A percentile compares a stretch with the other conserved stretches of the same genome.
These are phyloP conservation scores for Hymenoscyphus fraxineus DNA, from an alignment of 2,329 filamentous ascomycete species.

Conservation along the genomic window DNA sequence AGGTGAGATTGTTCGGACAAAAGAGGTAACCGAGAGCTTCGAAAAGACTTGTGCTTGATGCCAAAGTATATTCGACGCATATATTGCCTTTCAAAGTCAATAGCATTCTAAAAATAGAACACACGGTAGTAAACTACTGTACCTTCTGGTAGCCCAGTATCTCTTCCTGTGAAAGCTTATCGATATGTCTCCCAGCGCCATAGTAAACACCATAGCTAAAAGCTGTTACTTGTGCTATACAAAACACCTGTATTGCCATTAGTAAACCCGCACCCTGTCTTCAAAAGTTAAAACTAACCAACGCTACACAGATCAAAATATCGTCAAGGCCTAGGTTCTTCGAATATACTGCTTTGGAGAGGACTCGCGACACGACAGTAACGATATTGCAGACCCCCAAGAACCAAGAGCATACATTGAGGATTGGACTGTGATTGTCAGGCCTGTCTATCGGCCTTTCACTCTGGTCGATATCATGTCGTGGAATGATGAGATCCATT, in stretches of 20 bases:
- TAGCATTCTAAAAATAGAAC: background rate
- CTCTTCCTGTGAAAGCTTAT: slow-evolving; percentile 5
- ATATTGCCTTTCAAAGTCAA: slow-evolving; percentile 1
- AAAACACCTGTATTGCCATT: slow-evolving; percentile 1
- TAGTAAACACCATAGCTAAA: slow-evolving; percentile 8
- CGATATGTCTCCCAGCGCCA: slow-evolving; percentile 7
- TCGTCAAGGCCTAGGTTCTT: slow-evolving; percentile 8
- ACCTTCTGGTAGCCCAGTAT: slow-evolving; percentile 19
- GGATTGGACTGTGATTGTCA: slow-evolving; percentile 9
- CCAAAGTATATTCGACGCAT: slow-evolving; percentile 11
- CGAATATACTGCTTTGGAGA: slow-evolving; percentile 7
- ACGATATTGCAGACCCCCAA: slow-evolving; percentile 4
- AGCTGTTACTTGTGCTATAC: slow-evolving; percentile 3
- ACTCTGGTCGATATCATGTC: background rate
- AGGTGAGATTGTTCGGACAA: slow-evolving; percentile 22
- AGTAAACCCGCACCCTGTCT: background rate
- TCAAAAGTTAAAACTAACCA: background rate
- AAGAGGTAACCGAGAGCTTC: slow-evolving; percentile 25
- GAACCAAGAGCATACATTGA: slow-evolving; percentile 12
- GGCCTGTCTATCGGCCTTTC: slow-evolving; percentile 4
- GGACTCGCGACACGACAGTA: slow-evolving; percentile 4
- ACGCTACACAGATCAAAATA: slow-evolving; percentile 6
- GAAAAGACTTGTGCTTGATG: slow-evolving; percentile 13
- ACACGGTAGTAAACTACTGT: background rate
- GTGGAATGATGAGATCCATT: background rate